Evolutionary conservation across 495 filamentous ascomycete species (phyloP).

Genomic region (Aspergillus diversus): DNA sequence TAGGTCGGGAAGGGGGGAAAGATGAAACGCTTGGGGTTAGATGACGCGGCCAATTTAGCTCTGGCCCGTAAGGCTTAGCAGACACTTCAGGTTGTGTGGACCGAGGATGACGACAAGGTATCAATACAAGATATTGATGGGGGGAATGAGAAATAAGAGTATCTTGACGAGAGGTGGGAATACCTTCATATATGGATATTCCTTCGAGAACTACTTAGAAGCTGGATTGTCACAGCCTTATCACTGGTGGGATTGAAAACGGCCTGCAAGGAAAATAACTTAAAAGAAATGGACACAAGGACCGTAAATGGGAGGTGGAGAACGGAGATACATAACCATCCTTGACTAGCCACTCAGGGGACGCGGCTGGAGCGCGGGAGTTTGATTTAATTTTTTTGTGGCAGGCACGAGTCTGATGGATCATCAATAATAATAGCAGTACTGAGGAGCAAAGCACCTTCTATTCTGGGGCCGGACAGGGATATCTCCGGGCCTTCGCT

Average conservation of each 20-base stretch:
- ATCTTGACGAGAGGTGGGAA: neutral
- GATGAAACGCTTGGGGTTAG: slow-evolving; percentile 12
- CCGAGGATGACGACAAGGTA: neutral
- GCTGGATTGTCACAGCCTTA: too few relatives aligned
- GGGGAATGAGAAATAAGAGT: neutral
- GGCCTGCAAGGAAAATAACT: neutral
- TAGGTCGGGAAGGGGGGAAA: neutral
- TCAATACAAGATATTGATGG: neutral
- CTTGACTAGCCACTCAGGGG: neutral
- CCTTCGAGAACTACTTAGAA: too few relatives aligned
- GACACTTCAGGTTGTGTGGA: neutral
- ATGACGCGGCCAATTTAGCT: slow-evolving; percentile 22
- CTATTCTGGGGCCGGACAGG: too few relatives aligned
- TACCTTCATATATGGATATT: too few relatives aligned
- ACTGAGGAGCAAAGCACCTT: too few relatives aligned
- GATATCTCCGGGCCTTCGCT: neutral
- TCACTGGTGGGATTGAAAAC: too few relatives aligned
- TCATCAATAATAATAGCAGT: too few relatives aligned
- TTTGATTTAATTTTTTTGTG: neutral
- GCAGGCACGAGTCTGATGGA: too few relatives aligned
- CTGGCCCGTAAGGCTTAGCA: neutral
- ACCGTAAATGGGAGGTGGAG: neutral
- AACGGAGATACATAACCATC: neutral
- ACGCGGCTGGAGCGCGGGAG: neutral
- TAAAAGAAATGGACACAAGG: too few relatives aligned